Percentiles rank a stretch among this genome's conserved stretches.
phyloP scores from a whole-genome alignment of 169 alveolate species.

The Plasmodium vivax region DNA sequence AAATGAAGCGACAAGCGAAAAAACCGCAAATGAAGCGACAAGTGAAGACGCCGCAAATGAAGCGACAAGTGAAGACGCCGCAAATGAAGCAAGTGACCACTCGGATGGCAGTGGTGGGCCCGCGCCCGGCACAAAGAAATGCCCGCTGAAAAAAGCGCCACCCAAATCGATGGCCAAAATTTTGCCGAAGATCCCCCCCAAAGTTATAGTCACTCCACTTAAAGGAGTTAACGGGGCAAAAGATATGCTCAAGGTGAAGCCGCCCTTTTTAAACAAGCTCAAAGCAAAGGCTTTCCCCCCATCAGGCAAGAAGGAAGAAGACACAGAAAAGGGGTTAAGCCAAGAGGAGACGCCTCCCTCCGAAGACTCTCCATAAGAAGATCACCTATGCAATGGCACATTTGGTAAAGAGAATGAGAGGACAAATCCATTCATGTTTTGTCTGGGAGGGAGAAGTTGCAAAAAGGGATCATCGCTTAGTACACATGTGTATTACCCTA shows the following conservation, averaged over 20 bases:
- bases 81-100: background rate
- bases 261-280: background rate
- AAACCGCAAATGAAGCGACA: too few relatives aligned
- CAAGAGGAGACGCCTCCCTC: background rate
- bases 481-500: background rate
- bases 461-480: background rate
- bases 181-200: background rate
- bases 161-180: background rate
- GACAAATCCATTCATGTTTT: background rate
- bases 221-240: background rate
- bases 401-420: background rate
- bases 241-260: background rate
- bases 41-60: background rate
- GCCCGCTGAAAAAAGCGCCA: background rate
- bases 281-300: background rate
- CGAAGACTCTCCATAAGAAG: background rate
- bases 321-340: background rate
- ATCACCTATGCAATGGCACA: background rate
- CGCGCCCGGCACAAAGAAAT: background rate
- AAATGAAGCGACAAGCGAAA: background rate
- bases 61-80: background rate
- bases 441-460: background rate
- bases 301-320: background rate
- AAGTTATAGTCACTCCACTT: background rate
- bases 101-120: background rate